Conservation (phyloP, 2,329 filamentous ascomycete species). For the Zasmidium angulare region DNA sequence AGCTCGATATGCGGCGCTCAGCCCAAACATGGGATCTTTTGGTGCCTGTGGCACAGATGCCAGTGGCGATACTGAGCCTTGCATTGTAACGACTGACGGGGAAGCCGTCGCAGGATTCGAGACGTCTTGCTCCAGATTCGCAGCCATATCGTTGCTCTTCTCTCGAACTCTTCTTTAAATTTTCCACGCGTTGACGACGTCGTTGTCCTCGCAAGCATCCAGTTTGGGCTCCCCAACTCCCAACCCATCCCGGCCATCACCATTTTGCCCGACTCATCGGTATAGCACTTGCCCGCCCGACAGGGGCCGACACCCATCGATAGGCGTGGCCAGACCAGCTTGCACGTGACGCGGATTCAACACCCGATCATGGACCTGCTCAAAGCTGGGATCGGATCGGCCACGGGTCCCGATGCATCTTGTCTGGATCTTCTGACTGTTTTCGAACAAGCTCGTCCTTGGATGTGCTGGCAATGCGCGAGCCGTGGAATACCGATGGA, state of each 20-base stretch:
- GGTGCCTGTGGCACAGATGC: conserved; percentile 2
- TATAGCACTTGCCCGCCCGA: not conserved
- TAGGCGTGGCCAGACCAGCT: not conserved
- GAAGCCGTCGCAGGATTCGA: not conserved
- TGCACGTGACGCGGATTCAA: not conserved
- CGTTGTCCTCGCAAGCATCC: not conserved
- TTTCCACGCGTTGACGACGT: not conserved
- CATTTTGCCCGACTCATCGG: not conserved
- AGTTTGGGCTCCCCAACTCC: not conserved
- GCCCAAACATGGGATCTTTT: conserved; percentile 5
- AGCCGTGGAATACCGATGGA: not conserved
- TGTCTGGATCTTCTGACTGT: not conserved
- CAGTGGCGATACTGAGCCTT: not conserved
- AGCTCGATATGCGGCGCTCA: conserved; percentile 4
- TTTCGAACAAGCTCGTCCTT: not conserved
- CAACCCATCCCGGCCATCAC: not conserved
- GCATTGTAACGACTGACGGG: not conserved
- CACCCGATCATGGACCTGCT: not conserved
- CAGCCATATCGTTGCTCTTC: not conserved
- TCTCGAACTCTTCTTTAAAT: not conserved
- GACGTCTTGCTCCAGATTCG: not conserved
- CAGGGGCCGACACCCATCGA: not conserved
- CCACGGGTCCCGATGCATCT: not conserved
- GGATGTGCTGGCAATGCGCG: not conserved
- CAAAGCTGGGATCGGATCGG: not conserved